Percentiles rank a stretch among this genome's conserved stretches.
Evolutionary conservation across 805 yeast species (phyloP).

Genomic region (Ogataea degrootiae): DNA sequence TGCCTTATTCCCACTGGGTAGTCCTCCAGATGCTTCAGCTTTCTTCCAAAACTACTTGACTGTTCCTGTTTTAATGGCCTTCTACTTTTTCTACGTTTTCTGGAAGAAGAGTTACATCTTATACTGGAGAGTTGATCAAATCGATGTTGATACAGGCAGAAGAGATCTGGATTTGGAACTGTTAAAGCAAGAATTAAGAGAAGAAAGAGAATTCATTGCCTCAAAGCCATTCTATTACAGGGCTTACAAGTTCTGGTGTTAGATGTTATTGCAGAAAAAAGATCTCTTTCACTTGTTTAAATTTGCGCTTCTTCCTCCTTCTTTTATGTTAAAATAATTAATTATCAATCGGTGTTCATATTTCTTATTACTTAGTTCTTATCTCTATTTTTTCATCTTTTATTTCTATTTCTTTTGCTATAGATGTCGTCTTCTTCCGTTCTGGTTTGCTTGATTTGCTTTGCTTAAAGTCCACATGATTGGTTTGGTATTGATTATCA

Average conservation of each 20-base stretch:
- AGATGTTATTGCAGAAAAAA: slow-evolving; percentile 4
- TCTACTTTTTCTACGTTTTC: slow-evolving; percentile 32
- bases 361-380: too few relatives aligned
- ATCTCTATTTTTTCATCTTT: too few relatives aligned
- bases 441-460: too few relatives aligned
- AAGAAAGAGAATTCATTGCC: slow-evolving; percentile 47
- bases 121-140: slow-evolving; percentile 40
- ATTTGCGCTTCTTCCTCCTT: too few relatives aligned
- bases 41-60: slow-evolving; percentile 70
- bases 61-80: slow-evolving; percentile 53
- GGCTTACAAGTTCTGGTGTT: slow-evolving; percentile 56
- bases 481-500: too few relatives aligned
- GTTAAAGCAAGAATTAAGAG: slow-evolving; percentile 51
- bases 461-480: too few relatives aligned
- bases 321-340: too few relatives aligned
- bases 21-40: slow-evolving; percentile 42
- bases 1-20: slow-evolving; percentile 66
- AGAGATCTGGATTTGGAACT: slow-evolving; percentile 54
- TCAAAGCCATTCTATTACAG: slow-evolving; percentile 45
- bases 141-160: slow-evolving; percentile 63
- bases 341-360: too few relatives aligned
- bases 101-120: slow-evolving; percentile 43
- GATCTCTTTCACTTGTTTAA: too few relatives aligned
- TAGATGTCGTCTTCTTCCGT: too few relatives aligned
- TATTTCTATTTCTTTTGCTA: too few relatives aligned